phyloP scores from a whole-genome alignment of 495 filamentous ascomycete genomes.

The Penicillium manginii region DNA sequence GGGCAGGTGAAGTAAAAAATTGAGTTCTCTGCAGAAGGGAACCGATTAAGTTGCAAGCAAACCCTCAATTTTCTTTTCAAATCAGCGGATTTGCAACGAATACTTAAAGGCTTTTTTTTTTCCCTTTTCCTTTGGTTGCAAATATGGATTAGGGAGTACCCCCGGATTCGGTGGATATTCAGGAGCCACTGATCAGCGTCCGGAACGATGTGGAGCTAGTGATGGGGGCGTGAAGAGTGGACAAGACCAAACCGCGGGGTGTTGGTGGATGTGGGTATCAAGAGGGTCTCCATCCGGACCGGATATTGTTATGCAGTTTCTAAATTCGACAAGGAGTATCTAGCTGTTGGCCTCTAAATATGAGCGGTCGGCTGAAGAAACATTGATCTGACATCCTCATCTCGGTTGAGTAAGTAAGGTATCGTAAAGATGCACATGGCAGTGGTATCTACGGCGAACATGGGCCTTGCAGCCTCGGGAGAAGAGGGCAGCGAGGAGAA shows the following conservation, averaged over 20 bases:
- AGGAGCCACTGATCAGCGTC: constrained; percentile 6
- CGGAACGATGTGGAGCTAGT: background rate
- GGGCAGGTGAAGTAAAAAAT: no score
- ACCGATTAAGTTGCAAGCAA: constrained; percentile 1
- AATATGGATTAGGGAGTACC: background rate
- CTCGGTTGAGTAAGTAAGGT: background rate
- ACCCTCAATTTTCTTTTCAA: no score
- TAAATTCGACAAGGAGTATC: background rate
- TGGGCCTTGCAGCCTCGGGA: background rate
- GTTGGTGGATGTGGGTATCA: constrained; percentile 1
- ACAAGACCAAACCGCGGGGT: background rate
- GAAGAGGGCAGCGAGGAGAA: background rate
- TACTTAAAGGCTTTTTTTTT: constrained; percentile 10
- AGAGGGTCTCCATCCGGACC: background rate
- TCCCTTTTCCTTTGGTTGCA: background rate
- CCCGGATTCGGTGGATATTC: constrained; percentile 14
- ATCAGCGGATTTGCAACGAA: background rate
- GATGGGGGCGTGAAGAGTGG: constrained; percentile 6
- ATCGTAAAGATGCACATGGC: background rate
- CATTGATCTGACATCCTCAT: background rate
- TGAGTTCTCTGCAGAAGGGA: background rate
- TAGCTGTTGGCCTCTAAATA: background rate
- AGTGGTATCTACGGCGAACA: background rate
- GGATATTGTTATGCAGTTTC: background rate
- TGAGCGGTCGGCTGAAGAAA: background rate